These are phyloP conservation scores for Scheffersomyces coipomensis DNA, from an alignment of 805 yeast species.

Conservation along the genomic window DNA sequence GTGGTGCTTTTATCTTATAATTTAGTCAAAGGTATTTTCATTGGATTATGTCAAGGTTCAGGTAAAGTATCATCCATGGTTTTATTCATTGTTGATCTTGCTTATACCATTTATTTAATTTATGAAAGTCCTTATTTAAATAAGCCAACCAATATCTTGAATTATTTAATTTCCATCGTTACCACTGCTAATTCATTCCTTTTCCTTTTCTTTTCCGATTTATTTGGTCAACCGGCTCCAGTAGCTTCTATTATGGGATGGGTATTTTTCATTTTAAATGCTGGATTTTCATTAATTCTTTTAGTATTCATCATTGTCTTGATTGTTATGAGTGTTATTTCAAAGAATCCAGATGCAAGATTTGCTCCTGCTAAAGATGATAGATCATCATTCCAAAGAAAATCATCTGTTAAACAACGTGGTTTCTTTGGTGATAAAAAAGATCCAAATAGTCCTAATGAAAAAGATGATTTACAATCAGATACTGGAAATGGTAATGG, in stretches of 20 bases:
- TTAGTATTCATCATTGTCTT: constrained; percentile 69
- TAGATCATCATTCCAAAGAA: constrained; percentile 81
- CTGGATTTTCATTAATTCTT: constrained; percentile 78
- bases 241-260: constrained; percentile 90
- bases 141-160: constrained; percentile 75
- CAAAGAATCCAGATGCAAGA: constrained; percentile 86
- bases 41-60: constrained; percentile 74
- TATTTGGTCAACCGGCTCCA: constrained; percentile 76
- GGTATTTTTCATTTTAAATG: constrained; percentile 84
- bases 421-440: neutral
- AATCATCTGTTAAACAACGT: constrained; percentile 27
- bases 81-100: constrained; percentile 72
- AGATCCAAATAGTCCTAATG: constrained; percentile 4
- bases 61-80: constrained; percentile 83
- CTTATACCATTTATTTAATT: constrained; percentile 63
- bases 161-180: constrained; percentile 70
- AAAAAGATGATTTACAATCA: constrained; percentile 20
- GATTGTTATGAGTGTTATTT: constrained; percentile 57
- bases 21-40: constrained; percentile 66
- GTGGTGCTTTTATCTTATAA: constrained; percentile 58
- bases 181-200: constrained; percentile 77
- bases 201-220: constrained; percentile 80
- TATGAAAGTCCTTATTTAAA: constrained; percentile 75
- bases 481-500: constrained; percentile 25
- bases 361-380: constrained; percentile 89